Evolutionary conservation across 305 asterid genomes (phyloP), one percentile per base, ranked within the genome.

Genomic region (Solanum chacoense): DNA sequence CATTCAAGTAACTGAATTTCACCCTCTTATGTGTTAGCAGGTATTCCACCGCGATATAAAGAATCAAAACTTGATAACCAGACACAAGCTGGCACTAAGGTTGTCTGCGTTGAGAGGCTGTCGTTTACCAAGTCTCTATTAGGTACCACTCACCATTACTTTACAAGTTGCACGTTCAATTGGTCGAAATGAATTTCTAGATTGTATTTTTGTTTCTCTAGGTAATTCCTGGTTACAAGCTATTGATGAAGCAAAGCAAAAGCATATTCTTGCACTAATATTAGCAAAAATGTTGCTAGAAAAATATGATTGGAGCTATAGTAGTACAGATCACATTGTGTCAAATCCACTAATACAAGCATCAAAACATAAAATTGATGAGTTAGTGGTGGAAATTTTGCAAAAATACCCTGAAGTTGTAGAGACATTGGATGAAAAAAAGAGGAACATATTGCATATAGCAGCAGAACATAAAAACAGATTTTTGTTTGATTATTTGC

Each of bases 231-330:
- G 83, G 84, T 75, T 87, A 40, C 34, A 31, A 45, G 67, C 36
- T 29, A 87, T 74, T 42, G 84, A 87, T 28, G 87, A 55, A 34
- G 89, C 75, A 36, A 88, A 88, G 86, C 89, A 88, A 65, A 88
- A 63, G 89, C 89, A 87, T 26, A 74, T 55, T 0, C 77, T 88
- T 32, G 79, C 86, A 34, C 18, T 88, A 88, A 55, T 34, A 67
- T 13, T 88, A 71, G 86, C 89, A 76, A 77, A 36, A 8, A 26
- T 37, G 50, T 63, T 88, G 77, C 24, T 88, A n/a, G 77, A 88
- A 59, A 36, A 32, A 26, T 69, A 77, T 22, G 89, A 78, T 16
- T 88, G 79, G 87, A 77, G 76, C 8, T 36, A 78, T 37, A 38
- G 31, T 37, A 6, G 5, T 18, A 76, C 1, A 2, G 38, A 73